phyloP scores from a whole-genome alignment of 306 rosid species.

The Alnus glutinosa region DNA sequence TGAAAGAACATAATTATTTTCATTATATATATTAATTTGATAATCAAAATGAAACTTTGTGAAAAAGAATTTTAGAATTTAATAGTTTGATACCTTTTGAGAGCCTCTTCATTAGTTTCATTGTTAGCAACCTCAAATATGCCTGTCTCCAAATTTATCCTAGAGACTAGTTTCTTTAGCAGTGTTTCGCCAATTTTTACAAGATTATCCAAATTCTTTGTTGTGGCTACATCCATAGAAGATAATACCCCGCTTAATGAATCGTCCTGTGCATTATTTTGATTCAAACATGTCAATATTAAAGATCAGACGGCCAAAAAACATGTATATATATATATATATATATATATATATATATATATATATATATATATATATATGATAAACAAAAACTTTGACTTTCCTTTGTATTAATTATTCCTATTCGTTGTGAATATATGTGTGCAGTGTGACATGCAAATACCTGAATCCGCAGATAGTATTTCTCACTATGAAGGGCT shows the following conservation, averaged over 20 bases:
- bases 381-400: too few species aligned
- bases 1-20: constrained; percentile 1
- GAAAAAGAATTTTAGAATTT: too few species aligned
- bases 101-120: constrained; percentile 45
- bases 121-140: not conserved
- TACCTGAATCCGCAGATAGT: constrained; percentile 36
- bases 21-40: not conserved
- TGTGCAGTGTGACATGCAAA: not conserved
- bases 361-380: constrained; percentile 37
- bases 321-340: constrained; percentile 20
- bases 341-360: constrained; percentile 23
- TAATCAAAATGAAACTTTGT: not conserved
- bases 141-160: constrained; percentile 37
- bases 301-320: too few species aligned
- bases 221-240: constrained; percentile 42
- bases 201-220: constrained; percentile 33
- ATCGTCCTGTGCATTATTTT: constrained; percentile 33
- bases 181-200: constrained; percentile 38
- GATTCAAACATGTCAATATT: too few species aligned
- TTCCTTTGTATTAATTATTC: too few species aligned
- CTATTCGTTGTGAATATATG: too few species aligned
- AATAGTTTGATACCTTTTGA: constrained; percentile 29
- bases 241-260: constrained; percentile 30
- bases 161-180: constrained; percentile 38
- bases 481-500: constrained; percentile 44